A percentile compares a stretch with the other conserved stretches of the same genome.
These are phyloP conservation scores for Nephelium lappaceum DNA, from an alignment of 345 rosid species.

Conservation along the genomic window DNA sequence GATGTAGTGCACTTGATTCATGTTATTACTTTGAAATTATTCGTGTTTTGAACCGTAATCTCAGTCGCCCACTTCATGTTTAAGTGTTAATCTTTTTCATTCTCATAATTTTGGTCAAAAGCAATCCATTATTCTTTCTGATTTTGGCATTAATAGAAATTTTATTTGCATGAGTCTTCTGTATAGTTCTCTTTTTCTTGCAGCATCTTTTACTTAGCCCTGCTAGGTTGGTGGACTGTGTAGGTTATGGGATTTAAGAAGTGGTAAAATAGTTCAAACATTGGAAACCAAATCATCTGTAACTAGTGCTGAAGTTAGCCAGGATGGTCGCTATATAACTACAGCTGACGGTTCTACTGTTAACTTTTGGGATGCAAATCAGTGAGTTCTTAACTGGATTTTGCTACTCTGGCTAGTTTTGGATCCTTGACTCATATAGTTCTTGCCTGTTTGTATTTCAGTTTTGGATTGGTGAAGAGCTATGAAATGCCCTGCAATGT, in stretches of 20 bases:
- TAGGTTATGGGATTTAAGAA: constrained; percentile 49
- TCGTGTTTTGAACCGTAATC: not conserved
- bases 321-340: constrained; percentile 50
- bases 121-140: not conserved
- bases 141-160: not conserved
- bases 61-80: not conserved
- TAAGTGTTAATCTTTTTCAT: not conserved
- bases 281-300: constrained; percentile 49
- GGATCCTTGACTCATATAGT: constrained; percentile 1
- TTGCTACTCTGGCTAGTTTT: constrained; percentile 3
- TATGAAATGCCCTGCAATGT: constrained; percentile 53
- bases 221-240: not conserved
- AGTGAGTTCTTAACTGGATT: constrained; percentile 30
- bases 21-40: not conserved
- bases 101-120: not conserved
- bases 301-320: constrained; percentile 54
- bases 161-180: not conserved
- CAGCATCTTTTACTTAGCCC: not conserved
- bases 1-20: not conserved
- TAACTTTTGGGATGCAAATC: constrained; percentile 55
- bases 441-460: constrained; percentile 20
- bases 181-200: not conserved
- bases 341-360: constrained; percentile 48
- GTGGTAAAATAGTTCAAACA: constrained; percentile 47
- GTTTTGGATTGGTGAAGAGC: constrained; percentile 46